Percentiles rank a stretch among this genome's conserved stretches.
phyloP scores from a whole-genome alignment of 2,329 filamentous ascomycete genomes.

The Colletotrichum sublineola region DNA sequence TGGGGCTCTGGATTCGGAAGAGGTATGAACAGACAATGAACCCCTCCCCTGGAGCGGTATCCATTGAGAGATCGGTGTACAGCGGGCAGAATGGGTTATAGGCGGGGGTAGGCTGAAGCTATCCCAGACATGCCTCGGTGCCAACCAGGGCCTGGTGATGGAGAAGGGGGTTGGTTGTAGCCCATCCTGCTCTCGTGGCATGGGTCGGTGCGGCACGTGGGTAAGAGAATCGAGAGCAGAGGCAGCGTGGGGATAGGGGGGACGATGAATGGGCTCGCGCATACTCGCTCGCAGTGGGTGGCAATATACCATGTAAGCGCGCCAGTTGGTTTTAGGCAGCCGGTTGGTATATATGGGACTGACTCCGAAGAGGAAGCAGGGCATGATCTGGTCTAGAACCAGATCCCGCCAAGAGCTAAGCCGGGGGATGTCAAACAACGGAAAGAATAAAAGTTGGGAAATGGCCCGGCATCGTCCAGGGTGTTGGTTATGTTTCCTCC shows the following conservation, averaged over 20 bases:
- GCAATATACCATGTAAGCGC: conserved; percentile 31
- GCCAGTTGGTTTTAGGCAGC: conserved; percentile 12
- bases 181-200: conserved; percentile 11
- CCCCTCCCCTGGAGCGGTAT: conserved; percentile 16
- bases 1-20: conserved; percentile 17
- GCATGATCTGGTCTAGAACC: conserved; percentile 17
- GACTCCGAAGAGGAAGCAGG: conserved; percentile 17
- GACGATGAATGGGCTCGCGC: conserved; percentile 31
- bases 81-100: conserved; percentile 21
- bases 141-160: conserved; percentile 20
- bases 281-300: conserved; percentile 30
- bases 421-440: conserved; percentile 16
- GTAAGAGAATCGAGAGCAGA: conserved; percentile 14
- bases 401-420: conserved; percentile 3
- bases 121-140: conserved; percentile 36
- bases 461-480: conserved; percentile 7
- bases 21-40: conserved; percentile 21
- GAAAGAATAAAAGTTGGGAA: conserved; percentile 8
- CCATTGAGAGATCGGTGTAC: conserved; percentile 19
- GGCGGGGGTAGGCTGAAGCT: conserved; percentile 36
- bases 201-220: conserved; percentile 7
- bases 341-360: conserved; percentile 15
- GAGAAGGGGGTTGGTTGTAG: conserved; percentile 8
- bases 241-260: conserved; percentile 28
- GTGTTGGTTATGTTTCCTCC: conserved; percentile 13